Percentiles rank a stretch among this genome's conserved stretches.
phyloP scores from a whole-genome alignment of 768 basidiomycete genomes.

The Coprinellus aureogranulatus region DNA sequence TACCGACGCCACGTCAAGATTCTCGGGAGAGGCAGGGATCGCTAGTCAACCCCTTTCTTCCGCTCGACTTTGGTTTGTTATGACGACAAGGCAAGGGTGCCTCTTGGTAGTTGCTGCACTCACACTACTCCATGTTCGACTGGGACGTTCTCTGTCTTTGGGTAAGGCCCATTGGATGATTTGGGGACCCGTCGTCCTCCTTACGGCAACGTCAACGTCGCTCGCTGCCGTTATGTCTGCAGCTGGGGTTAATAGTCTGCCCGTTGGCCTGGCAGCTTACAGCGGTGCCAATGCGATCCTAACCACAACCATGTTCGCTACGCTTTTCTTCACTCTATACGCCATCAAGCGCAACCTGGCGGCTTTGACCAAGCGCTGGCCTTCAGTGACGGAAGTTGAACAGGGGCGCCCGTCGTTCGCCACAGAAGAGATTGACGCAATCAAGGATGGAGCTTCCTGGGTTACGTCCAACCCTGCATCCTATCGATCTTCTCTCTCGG shows the following conservation, averaged over 20 bases:
- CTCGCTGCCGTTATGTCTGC: constrained; percentile 58
- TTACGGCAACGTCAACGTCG: constrained; percentile 55
- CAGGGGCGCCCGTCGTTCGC: constrained; percentile 62
- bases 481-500: constrained; percentile 56
- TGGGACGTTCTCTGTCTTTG: constrained; percentile 68
- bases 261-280: constrained; percentile 61
- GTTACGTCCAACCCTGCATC: constrained; percentile 65
- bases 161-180: constrained; percentile 72
- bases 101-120: constrained; percentile 59
- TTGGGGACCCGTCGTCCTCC: constrained; percentile 60
- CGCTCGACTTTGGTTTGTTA: constrained; percentile 64
- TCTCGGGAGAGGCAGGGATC: constrained; percentile 40
- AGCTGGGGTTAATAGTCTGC: constrained; percentile 52
- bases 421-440: constrained; percentile 69
- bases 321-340: constrained; percentile 60
- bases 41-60: constrained; percentile 52
- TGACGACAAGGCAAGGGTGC: constrained; percentile 67
- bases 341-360: constrained; percentile 64
- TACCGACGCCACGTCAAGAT: constrained; percentile 47
- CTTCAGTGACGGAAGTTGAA: constrained; percentile 61
- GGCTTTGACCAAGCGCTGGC: constrained; percentile 49
- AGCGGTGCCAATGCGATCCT: constrained; percentile 49
- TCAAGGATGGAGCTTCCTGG: constrained; percentile 80
- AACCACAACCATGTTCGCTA: constrained; percentile 54
- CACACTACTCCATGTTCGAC: constrained; percentile 67